Evolutionary conservation across 2,329 filamentous ascomycete genomes (phyloP), one percentile per base, ranked within the genome.

Genomic region (Aspergillus versicolor): DNA sequence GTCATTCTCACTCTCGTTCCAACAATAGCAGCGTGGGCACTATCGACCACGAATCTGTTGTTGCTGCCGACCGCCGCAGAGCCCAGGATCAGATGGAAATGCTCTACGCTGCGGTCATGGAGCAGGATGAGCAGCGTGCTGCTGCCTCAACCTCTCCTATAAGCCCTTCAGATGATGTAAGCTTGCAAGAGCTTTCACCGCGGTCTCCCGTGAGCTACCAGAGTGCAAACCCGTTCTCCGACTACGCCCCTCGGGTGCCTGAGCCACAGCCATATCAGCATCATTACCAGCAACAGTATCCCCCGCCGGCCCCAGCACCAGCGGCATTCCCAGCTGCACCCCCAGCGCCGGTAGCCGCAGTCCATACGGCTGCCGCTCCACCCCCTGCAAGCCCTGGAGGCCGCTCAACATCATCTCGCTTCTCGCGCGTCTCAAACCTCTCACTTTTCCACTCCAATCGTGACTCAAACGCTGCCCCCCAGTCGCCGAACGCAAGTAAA

Each of bases 71-170:
- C 74, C 85, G 84, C 70, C 81, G 83, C 68, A 88, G 88, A 78
- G 87, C 90, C 61, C 87, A 94, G 73, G 82, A 88, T 63, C 90
- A 96, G 72, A 86, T 97, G 74, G 92, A 96, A 73, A 86, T 90
- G 66, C 86, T 97, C 72, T 97, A 97, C 76, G 91, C 88, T 60
- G 89, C 92, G 64, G 92, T 96, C 62, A 89, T 96, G 87, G 91
- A 92, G 73, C 90, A 96, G 66, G 92, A 97, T 62, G 82, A 80
- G 45, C 76, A 78, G 61, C 81, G 79, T 59, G 65, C 69, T 12
- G 66, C 69, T 13, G 63, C 68, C 1, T 63, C 38, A 13, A 24
- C 41, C 58, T 11, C 44, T 11, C 44, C 65, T 6, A 60, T 67
- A 21, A 50, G 56, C 65, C 46, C 55, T 61, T 12, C 57, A 56